Conservation (phyloP, 768 basidiomycete genomes). For the Hypsizygus marmoreus region DNA sequence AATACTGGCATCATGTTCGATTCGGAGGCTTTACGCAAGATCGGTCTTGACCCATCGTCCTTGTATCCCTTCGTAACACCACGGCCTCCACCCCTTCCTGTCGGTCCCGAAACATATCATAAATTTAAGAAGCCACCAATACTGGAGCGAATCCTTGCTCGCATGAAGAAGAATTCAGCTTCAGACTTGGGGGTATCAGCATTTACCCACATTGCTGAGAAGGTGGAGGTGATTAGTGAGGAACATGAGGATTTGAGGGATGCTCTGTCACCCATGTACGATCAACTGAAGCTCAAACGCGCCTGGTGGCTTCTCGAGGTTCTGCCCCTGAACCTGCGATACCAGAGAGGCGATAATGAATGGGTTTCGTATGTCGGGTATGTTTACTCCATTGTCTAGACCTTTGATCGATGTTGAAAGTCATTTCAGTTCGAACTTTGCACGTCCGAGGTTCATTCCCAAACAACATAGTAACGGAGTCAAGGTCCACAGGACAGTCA, state of each 20-base stretch:
- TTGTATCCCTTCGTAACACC: slow-evolving; percentile 39
- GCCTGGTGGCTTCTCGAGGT: slow-evolving; percentile 66
- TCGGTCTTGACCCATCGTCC: slow-evolving; percentile 44
- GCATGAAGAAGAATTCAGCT: slow-evolving; percentile 13
- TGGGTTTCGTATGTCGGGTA: slow-evolving; percentile 28
- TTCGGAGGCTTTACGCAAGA: slow-evolving; percentile 39
- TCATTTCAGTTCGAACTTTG: slow-evolving; percentile 30
- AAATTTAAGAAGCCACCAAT: background rate
- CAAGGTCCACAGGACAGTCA: slow-evolving; percentile 50
- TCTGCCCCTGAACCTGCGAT: slow-evolving; percentile 35
- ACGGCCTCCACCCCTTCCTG: slow-evolving; percentile 31
- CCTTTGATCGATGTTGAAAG: background rate
- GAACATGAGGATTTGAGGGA: slow-evolving; percentile 58
- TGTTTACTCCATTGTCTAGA: background rate
- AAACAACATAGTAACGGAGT: slow-evolving; percentile 37
- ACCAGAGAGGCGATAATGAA: slow-evolving; percentile 31
- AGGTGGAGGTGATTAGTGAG: slow-evolving; percentile 25
- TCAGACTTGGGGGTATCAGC: background rate
- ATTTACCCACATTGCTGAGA: background rate
- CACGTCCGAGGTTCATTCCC: slow-evolving; percentile 38
- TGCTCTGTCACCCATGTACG: slow-evolving; percentile 47
- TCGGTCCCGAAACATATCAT: slow-evolving; percentile 6
- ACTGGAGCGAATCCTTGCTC: background rate
- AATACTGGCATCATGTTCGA: slow-evolving; percentile 64
- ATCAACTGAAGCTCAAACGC: slow-evolving; percentile 43